Evolutionary conservation across 225 moss, liverwort and hornwort genomes (phyloP).

Genomic region (Straminergon stramineum): DNA sequence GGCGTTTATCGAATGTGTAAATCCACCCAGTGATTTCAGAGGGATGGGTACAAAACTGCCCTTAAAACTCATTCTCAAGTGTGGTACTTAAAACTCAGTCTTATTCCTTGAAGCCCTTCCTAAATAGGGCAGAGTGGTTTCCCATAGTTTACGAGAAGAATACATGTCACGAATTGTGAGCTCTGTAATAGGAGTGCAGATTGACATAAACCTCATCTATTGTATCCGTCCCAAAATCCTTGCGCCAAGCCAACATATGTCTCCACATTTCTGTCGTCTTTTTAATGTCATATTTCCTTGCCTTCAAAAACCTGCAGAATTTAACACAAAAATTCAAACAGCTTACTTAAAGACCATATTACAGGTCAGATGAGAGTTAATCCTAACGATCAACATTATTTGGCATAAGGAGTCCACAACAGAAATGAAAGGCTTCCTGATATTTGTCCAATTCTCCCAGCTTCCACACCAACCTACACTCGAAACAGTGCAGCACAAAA

Average conservation of each 20-base stretch:
- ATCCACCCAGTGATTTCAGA: not conserved
- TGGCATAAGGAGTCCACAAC: not conserved
- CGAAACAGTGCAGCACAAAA: not conserved
- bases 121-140: not conserved
- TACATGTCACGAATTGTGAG: not conserved
- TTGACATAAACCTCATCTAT: slow-evolving; percentile 58
- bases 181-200: not conserved
- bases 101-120: not conserved
- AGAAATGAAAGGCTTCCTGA: not conserved
- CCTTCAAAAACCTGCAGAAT: slow-evolving; percentile 64
- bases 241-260: slow-evolving; percentile 69
- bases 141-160: not conserved
- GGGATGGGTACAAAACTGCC: not conserved
- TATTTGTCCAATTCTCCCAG: not conserved
- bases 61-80: not conserved
- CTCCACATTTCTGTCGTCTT: slow-evolving; percentile 87
- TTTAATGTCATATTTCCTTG: slow-evolving; percentile 72
- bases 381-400: not conserved
- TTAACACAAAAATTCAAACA: not conserved
- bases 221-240: slow-evolving; percentile 64
- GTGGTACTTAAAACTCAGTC: not conserved
- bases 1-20: not conserved
- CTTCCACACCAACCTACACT: not conserved
- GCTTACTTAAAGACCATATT: not conserved
- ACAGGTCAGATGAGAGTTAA: not conserved